Evolutionary conservation across 768 basidiomycete species (phyloP).

Genomic region (Trametes gibbosa): DNA sequence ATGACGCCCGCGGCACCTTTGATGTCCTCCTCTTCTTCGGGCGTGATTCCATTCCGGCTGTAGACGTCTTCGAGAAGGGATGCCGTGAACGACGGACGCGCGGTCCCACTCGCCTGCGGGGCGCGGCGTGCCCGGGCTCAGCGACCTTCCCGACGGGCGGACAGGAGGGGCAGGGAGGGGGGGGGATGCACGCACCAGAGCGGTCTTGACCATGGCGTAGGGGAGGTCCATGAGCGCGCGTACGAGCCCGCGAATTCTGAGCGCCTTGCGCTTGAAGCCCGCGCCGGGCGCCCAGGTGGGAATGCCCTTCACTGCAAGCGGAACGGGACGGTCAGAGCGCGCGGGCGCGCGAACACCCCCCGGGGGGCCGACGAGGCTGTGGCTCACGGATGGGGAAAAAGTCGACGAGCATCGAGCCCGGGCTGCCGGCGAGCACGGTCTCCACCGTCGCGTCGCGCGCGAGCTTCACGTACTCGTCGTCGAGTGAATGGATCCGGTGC

Average conservation of each 20-base stretch:
- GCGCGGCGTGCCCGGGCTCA: neutral
- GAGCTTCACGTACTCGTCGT: constrained; percentile 31
- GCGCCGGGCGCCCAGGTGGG: constrained; percentile 26
- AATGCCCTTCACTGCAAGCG: constrained; percentile 20
- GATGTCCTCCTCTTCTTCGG: constrained; percentile 23
- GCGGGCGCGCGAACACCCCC: neutral
- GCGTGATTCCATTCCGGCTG: constrained; percentile 4
- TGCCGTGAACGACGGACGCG: constrained; percentile 21
- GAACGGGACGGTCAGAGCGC: neutral
- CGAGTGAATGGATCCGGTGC: constrained; percentile 27
- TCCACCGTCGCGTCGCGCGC: constrained; percentile 27
- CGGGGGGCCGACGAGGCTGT: too few relatives aligned
- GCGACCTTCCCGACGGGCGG: neutral
- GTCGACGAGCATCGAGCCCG: constrained; percentile 33
- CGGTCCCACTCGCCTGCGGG: constrained; percentile 19
- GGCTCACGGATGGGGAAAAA: constrained; percentile 34
- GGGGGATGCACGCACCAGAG: constrained; percentile 8
- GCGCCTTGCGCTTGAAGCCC: constrained; percentile 23
- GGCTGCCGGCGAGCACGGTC: constrained; percentile 24
- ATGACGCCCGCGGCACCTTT: constrained; percentile 22
- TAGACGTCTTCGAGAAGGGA: constrained; percentile 18
- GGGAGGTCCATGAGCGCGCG: constrained; percentile 14
- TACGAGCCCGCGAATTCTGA: constrained; percentile 11
- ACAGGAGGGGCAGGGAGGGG: neutral
- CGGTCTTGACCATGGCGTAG: constrained; percentile 20